phyloP scores from a whole-genome alignment of 306 rosid genomes.

The Crotalaria pallida region DNA sequence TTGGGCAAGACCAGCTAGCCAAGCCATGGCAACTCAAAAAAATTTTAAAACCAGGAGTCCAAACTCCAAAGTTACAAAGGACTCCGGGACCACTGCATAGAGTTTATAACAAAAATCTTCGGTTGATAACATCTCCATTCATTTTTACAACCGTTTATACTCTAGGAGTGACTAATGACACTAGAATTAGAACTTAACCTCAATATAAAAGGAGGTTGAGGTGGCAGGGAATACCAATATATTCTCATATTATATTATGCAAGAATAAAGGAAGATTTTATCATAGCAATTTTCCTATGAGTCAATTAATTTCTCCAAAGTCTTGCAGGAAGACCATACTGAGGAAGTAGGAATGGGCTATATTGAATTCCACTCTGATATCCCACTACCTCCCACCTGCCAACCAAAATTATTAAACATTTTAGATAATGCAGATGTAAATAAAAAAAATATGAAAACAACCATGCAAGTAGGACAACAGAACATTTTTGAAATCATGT shows the following conservation, averaged over 20 bases:
- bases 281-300: conserved; percentile 3
- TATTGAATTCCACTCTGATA: conserved; percentile 60
- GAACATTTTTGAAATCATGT: conserved; percentile 9
- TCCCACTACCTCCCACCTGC: conserved; percentile 85
- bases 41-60: too few relatives aligned
- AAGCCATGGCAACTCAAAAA: too few relatives aligned
- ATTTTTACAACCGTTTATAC: not conserved
- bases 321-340: conserved; percentile 72
- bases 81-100: not conserved
- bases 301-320: conserved; percentile 51
- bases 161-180: not conserved
- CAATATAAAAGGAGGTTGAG: conserved; percentile 35
- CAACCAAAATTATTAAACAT: conserved; percentile 23
- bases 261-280: conserved; percentile 16
- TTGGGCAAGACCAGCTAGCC: too few relatives aligned
- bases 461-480: not conserved
- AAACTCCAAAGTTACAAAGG: not conserved
- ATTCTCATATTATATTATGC: not conserved
- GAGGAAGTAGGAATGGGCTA: conserved; percentile 86
- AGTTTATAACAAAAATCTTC: not conserved
- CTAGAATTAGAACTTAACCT: conserved; percentile 19
- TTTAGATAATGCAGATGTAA: not conserved
- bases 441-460: not conserved
- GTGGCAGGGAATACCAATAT: conserved; percentile 22
- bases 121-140: not conserved